Conservation (phyloP, 2,329 filamentous ascomycete species). For the Chrysoporthe cubensis region DNA sequence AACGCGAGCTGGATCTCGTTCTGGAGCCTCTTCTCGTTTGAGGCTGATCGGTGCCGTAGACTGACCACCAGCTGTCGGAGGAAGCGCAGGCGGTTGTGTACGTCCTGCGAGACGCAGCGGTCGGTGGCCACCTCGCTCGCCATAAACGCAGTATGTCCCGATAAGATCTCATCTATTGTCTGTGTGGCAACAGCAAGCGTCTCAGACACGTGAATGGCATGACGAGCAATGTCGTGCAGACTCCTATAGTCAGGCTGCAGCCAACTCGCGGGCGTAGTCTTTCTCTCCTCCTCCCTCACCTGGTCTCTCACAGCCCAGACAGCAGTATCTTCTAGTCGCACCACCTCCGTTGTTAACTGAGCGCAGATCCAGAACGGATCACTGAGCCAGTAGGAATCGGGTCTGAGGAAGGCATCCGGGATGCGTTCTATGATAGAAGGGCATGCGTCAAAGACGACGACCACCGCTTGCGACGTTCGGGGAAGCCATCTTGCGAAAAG, state of each 20-base stretch:
- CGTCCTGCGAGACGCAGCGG: neutral
- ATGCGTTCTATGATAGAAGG: no score
- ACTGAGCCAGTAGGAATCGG: neutral
- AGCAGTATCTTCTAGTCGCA: conserved; percentile 38
- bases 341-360: conserved; percentile 34
- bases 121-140: neutral
- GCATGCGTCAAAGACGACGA: neutral
- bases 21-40: conserved; percentile 51
- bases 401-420: neutral
- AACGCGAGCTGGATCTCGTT: conserved; percentile 60
- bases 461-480: neutral
- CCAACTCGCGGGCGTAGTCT: neutral
- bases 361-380: conserved; percentile 43
- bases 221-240: conserved; percentile 48
- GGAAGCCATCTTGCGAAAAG: neutral
- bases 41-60: conserved; percentile 41
- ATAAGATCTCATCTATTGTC: conserved; percentile 39
- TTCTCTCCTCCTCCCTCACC: conserved; percentile 40
- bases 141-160: conserved; percentile 25
- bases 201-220: conserved; percentile 50
- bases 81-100: conserved; percentile 38
- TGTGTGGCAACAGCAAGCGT: conserved; percentile 43
- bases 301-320: conserved; percentile 46
- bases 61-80: conserved; percentile 40
- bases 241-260: conserved; percentile 38